phyloP scores from a whole-genome alignment of 139 green algal genomes.

The Bryopsis sp. region DNA sequence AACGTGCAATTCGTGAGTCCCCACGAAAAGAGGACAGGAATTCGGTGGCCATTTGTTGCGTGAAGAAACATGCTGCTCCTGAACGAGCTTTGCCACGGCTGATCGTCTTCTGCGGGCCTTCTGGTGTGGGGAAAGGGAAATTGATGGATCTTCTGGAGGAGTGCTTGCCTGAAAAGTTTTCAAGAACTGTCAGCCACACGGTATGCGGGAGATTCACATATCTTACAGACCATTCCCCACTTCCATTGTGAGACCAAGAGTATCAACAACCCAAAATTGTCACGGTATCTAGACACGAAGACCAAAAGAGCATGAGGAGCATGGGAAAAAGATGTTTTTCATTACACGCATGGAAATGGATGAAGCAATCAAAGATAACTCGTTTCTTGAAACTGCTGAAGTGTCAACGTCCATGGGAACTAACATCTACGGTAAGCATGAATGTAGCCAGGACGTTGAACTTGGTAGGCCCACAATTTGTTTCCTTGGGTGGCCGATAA shows the following conservation, averaged over 20 bases:
- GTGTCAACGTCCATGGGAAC: constrained; percentile 9
- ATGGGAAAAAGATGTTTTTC: constrained; percentile 52
- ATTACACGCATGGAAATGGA: constrained; percentile 22
- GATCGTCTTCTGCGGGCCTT: constrained; percentile 53
- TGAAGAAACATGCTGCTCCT: constrained; percentile 38
- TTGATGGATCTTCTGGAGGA: constrained; percentile 42
- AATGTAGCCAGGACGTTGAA: too few relatives aligned
- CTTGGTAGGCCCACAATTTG: too few relatives aligned
- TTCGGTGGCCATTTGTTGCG: constrained; percentile 35
- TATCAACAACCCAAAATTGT: neutral
- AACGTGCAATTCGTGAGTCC: constrained; percentile 30
- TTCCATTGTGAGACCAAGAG: neutral
- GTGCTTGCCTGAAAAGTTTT: constrained; percentile 45
- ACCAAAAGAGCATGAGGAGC: constrained; percentile 37
- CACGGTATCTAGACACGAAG: constrained; percentile 20
- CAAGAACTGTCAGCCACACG: constrained; percentile 40
- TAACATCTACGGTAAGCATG: constrained; percentile 16
- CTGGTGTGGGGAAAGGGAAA: constrained; percentile 36
- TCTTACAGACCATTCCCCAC: neutral
- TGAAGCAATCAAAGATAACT: constrained; percentile 11
- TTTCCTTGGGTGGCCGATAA: too few relatives aligned
- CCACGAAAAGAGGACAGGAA: neutral
- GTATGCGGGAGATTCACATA: too few relatives aligned
- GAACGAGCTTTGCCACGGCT: constrained; percentile 45
- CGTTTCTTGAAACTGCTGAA: constrained; percentile 33